Percentiles rank a stretch among this genome's conserved stretches.
Conservation (phyloP, 2,329 filamentous ascomycete species). For the Stagonosporopsis chrysanthemi region DNA sequence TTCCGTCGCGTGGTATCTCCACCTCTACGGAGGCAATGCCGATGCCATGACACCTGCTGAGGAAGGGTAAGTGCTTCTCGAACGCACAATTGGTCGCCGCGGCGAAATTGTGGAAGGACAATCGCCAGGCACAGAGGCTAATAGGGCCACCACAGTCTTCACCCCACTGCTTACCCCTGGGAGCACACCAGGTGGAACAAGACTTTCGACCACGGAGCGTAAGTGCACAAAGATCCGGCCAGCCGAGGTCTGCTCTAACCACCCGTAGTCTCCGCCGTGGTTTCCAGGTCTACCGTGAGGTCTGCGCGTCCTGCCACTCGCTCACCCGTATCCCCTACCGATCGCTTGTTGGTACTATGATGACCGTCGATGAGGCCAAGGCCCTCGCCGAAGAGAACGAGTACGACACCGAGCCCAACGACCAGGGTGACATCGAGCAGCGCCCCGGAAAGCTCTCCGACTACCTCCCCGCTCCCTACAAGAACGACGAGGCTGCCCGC, state of each 20-base stretch:
- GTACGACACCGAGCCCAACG: constrained; percentile 97
- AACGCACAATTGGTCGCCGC: constrained; percentile 27
- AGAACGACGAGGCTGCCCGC: constrained; percentile 98
- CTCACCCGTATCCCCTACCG: constrained; percentile 94
- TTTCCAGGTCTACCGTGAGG: constrained; percentile 99
- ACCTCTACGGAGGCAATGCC: constrained; percentile 88
- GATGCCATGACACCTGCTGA: constrained; percentile 92
- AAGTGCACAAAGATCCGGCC: constrained; percentile 57
- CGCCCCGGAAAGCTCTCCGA: constrained; percentile 98
- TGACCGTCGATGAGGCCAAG: constrained; percentile 99
- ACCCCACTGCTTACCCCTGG: constrained; percentile 93
- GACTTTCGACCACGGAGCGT: constrained; percentile 97
- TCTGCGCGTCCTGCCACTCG: constrained; percentile 97
- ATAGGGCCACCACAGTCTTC: constrained; percentile 69
- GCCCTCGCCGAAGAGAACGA: constrained; percentile 96
- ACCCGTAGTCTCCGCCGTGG: constrained; percentile 86
- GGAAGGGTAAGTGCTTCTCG: constrained; percentile 82
- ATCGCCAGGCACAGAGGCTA: constrained; percentile 32
- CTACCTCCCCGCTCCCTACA: constrained; percentile 94
- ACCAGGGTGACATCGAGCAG: constrained; percentile 98
- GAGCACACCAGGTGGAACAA: constrained; percentile 90
- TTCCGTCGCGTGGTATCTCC: constrained; percentile 96
- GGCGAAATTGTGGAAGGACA: constrained; percentile 36
- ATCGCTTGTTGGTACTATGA: constrained; percentile 83
- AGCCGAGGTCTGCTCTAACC: constrained; percentile 7